phyloP scores from a whole-genome alignment of 2,329 filamentous ascomycete genomes.

The Pseudocercospora fijiensis region DNA sequence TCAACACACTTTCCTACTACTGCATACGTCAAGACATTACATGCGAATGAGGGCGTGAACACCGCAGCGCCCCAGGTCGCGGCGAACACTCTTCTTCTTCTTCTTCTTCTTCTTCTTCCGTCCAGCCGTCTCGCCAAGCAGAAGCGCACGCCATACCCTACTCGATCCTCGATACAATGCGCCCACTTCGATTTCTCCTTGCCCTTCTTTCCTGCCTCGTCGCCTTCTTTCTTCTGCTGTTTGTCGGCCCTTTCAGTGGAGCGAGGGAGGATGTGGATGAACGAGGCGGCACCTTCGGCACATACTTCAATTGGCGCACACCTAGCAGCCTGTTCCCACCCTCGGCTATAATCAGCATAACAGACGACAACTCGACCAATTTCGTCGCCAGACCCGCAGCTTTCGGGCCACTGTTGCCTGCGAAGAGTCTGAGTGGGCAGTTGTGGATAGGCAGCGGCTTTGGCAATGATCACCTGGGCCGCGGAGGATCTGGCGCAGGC shows the following conservation, averaged over 20 bases:
- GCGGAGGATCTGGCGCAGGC: slow-evolving; percentile 52
- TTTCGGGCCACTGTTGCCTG: slow-evolving; percentile 78
- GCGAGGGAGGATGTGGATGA: slow-evolving; percentile 24
- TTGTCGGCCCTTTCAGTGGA: slow-evolving; percentile 36
- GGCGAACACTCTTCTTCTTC: slow-evolving; percentile 7
- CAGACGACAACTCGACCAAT: slow-evolving; percentile 96
- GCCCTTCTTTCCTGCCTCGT: slow-evolving; percentile 46
- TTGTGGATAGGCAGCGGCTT: slow-evolving; percentile 94
- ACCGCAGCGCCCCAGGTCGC: slow-evolving; percentile 16
- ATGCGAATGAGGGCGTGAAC: slow-evolving; percentile 17
- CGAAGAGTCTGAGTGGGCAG: slow-evolving; percentile 77
- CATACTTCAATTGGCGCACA: slow-evolving; percentile 52
- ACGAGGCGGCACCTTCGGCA: slow-evolving; percentile 39
- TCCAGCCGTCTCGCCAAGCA: neutral
- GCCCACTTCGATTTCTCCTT: slow-evolving; percentile 44
- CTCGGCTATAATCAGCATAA: slow-evolving; percentile 91
- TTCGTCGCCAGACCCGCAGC: slow-evolving; percentile 91
- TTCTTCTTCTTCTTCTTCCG: neutral
- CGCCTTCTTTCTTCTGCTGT: slow-evolving; percentile 47
- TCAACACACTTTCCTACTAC: neutral
- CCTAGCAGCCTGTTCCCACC: slow-evolving; percentile 88
- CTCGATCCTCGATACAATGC: slow-evolving; percentile 35
- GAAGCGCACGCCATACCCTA: slow-evolving; percentile 1
- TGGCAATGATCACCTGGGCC: slow-evolving; percentile 69
- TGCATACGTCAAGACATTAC: neutral